Percentiles rank a stretch among this genome's conserved stretches.
phyloP scores from a whole-genome alignment of 257 asterid genomes.

The Avicennia marina region DNA sequence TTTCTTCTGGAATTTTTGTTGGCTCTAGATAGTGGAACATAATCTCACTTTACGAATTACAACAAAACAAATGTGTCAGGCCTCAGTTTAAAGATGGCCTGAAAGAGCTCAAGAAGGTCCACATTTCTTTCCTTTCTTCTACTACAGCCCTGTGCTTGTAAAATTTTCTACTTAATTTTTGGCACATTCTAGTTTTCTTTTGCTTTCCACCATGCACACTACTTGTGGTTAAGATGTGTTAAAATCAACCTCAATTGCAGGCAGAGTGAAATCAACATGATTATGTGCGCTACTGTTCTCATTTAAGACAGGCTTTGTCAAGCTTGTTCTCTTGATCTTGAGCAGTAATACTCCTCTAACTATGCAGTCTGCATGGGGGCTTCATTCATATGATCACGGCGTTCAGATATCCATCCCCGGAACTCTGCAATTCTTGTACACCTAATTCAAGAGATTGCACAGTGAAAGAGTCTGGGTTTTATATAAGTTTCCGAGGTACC shows the following conservation, averaged over 20 bases:
- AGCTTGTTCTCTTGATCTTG: constrained; percentile 78
- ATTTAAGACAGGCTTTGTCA: constrained; percentile 75
- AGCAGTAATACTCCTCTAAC: constrained; percentile 63
- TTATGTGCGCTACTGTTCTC: constrained; percentile 78
- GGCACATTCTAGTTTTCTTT: not conserved
- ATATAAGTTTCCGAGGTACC: too few relatives aligned
- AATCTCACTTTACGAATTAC: constrained; percentile 87
- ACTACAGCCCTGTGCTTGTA: not conserved
- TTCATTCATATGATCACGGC: too few relatives aligned
- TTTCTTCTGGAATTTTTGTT: constrained; percentile 14
- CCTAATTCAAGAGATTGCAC: too few relatives aligned
- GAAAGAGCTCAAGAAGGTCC: constrained; percentile 85
- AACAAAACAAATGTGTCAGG: constrained; percentile 84
- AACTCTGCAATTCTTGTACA: too few relatives aligned
- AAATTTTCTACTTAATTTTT: not conserved
- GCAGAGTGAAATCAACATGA: constrained; percentile 89
- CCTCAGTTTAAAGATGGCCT: constrained; percentile 93
- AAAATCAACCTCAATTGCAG: constrained; percentile 42
- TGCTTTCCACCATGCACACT: not conserved
- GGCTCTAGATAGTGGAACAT: constrained; percentile 69
- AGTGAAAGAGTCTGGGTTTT: too few relatives aligned
- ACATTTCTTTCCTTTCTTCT: not conserved
- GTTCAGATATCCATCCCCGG: too few relatives aligned
- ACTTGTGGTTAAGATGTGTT: constrained; percentile 11
- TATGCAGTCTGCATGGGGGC: not conserved